Evolutionary conservation across 257 asterid genomes (phyloP), one percentile per base, ranked within the genome.

Genomic region (Solanum dulcamara): DNA sequence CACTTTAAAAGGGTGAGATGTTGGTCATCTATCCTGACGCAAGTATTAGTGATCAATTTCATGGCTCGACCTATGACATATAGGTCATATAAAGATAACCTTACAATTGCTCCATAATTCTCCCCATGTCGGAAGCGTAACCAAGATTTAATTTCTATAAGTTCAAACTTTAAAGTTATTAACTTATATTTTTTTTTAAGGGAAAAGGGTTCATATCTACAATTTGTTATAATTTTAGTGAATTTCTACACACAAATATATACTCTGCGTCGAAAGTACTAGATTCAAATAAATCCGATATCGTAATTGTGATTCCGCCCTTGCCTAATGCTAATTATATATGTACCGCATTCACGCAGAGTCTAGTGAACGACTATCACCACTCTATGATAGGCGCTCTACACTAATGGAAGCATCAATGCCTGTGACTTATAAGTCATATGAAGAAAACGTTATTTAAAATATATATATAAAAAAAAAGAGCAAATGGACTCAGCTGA

Each of bases 401-500:
- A n/a, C n/a, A n/a, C n/a, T n/a, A n/a, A n/a, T n/a, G n/a, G n/a
- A 68, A 68, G 4, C 0, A 68, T 68, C 3, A 17, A 0, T 33
- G n/a, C 8, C 0, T 0, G 17, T 68, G 15, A 68, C 44, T 11
- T 67, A 67, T 8, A 33, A 6, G 7, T 68, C 30, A 68, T 35
- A 18, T 1, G 2, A 20, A 18, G 6, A 67, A 15, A 67, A 67
- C 1, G 2, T 3, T 1, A 55, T 22, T 3, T 2, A 0, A 70
- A 37, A 42, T n/a, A n/a, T n/a, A n/a, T n/a, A 32, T n/a, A 24
- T 0, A n/a, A 20, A 10, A 24, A 42, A 30, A 33, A 24, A 10
- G 40, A 75, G 37, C 10, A 0, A 7, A 64, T 51, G 57, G 7
- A 89, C 87, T 79, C 87, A 84, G 85, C 93, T 89, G 89, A 90